Base-by-base conservation (phyloP, 2,329 filamentous ascomycete genomes). In the Sarocladiaceae sp. region DNA sequence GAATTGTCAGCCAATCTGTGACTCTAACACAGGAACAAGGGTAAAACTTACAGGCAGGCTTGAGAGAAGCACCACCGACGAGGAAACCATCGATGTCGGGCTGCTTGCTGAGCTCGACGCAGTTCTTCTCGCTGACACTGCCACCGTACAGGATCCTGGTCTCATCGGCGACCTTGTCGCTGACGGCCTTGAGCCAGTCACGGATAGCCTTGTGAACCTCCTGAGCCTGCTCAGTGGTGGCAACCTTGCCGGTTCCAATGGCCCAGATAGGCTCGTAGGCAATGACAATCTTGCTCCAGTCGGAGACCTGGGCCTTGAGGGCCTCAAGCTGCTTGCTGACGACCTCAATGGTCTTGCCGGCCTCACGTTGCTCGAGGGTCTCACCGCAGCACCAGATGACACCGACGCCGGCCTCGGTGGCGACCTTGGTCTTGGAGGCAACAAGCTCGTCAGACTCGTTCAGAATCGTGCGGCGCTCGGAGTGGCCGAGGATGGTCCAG, bases 221-320 rank as follows among this genome's bases (percentile, higher is more conserved):
- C 78, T 96, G 91, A 54, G 91, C 91, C 80, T 96, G 91, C 75
- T 90, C 80, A 55, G 85, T 91, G 58, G 86, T 88, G 62, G 90
- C 90, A 60, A 95, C 90, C 79, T 94, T 95, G 72, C 94, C 94
- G 60, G 94, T 97, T 62, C 93, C 93, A 62, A 85, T 88, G 69
- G 84, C 91, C 93, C 94, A 99, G 79, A 99, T 95, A 66, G 94
- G 94, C 83, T 99, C 94, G 75, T 99, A 99, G 66, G 94, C 94
- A 65, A 99, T 82, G 69, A 99, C 94, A 59, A 99, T 83, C 79
- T 94, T 94, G 66, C 78, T 82, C 94, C 94, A 99, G 77, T 96
- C 89, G 64, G 83, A 76, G 67, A 90, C 76, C 77, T 87, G 79
- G 64, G 76, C 72, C 70, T 91, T 86, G 59, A 93, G 89, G 59